These are phyloP conservation scores for Claviceps cyperi DNA, from an alignment of 2,329 filamentous ascomycete species.

Conservation along the genomic window DNA sequence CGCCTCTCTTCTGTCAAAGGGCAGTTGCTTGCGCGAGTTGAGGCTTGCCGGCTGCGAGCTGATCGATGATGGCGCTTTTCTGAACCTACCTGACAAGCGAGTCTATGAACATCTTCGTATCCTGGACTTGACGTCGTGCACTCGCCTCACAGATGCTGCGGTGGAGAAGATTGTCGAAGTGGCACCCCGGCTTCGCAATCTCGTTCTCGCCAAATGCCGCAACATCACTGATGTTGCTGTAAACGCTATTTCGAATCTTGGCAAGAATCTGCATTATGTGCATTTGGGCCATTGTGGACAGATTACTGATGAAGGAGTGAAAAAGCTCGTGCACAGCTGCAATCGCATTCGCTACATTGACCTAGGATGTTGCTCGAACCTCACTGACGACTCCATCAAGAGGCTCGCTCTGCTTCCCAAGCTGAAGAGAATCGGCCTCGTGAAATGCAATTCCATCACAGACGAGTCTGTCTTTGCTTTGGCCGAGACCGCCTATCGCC, in stretches of 20 bases:
- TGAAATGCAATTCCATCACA: slow-evolving; percentile 85
- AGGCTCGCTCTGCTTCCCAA: slow-evolving; percentile 80
- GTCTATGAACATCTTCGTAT: slow-evolving; percentile 78
- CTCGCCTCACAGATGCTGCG: slow-evolving; percentile 68
- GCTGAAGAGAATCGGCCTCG: slow-evolving; percentile 82
- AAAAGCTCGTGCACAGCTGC: slow-evolving; percentile 68
- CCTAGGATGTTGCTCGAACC: slow-evolving; percentile 77
- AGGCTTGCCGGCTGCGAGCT: slow-evolving; percentile 73
- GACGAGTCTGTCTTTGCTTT: slow-evolving; percentile 78
- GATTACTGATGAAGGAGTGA: slow-evolving; percentile 81
- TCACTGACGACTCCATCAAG: slow-evolving; percentile 78
- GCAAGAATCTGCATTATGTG: slow-evolving; percentile 93
- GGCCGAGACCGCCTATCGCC: slow-evolving; percentile 51
- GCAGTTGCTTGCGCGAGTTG: slow-evolving; percentile 76
- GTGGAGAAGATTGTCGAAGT: slow-evolving; percentile 77
- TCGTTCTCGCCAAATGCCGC: slow-evolving; percentile 88
- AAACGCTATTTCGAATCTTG: slow-evolving; percentile 70
- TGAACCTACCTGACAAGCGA: slow-evolving; percentile 53
- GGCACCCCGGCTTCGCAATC: slow-evolving; percentile 77
- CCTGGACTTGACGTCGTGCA: slow-evolving; percentile 81
- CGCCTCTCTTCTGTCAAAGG: slow-evolving; percentile 62
- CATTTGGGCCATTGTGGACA: slow-evolving; percentile 87
- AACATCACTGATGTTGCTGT: slow-evolving; percentile 85
- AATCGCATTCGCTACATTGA: slow-evolving; percentile 96
- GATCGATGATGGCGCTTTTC: slow-evolving; percentile 78